Percentiles rank a stretch among this genome's conserved stretches.
Evolutionary conservation across 139 green algal species (phyloP).

Genomic region (Marvania coccoides): DNA sequence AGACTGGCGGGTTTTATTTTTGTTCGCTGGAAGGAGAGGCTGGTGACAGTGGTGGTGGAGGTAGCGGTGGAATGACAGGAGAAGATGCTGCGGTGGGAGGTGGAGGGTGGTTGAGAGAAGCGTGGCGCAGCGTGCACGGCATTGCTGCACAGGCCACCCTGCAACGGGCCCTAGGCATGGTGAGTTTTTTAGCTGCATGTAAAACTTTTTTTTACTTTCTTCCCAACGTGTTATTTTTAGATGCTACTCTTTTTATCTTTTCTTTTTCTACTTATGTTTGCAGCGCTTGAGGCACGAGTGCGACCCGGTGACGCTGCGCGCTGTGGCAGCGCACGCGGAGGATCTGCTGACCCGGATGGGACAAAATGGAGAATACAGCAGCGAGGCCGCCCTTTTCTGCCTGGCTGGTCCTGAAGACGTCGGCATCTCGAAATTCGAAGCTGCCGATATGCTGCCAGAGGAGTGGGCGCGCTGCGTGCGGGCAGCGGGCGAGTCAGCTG

Average conservation of each 20-base stretch:
- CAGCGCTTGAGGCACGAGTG: constrained; percentile 6
- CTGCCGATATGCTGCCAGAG: not conserved
- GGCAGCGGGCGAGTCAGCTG: not conserved
- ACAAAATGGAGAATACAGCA: not conserved
- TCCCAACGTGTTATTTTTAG: too few relatives aligned
- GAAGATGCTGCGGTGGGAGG: not conserved
- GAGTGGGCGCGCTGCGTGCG: not conserved
- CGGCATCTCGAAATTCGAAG: not conserved
- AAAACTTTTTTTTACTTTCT: too few relatives aligned
- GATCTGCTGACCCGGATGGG: not conserved
- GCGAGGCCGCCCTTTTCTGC: not conserved
- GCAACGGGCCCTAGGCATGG: constrained; percentile 1
- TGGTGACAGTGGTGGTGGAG: not conserved
- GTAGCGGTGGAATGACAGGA: not conserved
- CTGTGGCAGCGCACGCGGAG: not conserved
- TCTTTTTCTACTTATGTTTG: too few relatives aligned
- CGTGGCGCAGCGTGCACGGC: constrained; percentile 1
- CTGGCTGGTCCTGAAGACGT: not conserved
- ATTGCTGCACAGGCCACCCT: constrained; percentile 8
- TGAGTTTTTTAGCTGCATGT: too few relatives aligned
- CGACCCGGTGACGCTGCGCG: not conserved
- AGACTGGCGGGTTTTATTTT: constrained; percentile 8
- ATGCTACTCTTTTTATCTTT: too few relatives aligned
- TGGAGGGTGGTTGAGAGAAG: constrained; percentile 1
- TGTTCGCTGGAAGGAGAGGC: not conserved